A percentile compares a stretch with the other conserved stretches of the same genome.
Conservation (phyloP, 2,329 filamentous ascomycete species). For the Orbilia blumenaviensis region DNA sequence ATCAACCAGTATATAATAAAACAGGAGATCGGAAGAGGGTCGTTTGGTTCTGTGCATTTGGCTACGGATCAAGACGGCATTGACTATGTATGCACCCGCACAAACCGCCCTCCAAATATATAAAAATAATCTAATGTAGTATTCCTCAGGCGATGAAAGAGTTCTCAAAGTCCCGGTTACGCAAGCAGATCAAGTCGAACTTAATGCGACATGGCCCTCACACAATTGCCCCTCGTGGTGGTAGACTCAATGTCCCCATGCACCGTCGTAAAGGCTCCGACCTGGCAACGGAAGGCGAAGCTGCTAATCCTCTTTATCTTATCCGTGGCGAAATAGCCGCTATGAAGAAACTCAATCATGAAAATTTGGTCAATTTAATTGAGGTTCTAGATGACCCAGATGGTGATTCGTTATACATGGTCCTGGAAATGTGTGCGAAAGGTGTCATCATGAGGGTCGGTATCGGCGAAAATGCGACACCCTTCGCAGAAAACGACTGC, state of each 20-base stretch:
- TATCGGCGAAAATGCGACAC: conserved; percentile 80
- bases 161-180: conserved; percentile 90
- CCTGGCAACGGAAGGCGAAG: conserved; percentile 65
- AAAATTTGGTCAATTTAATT: conserved; percentile 89
- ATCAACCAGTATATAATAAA: conserved; percentile 70
- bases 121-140: neutral
- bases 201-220: conserved; percentile 74
- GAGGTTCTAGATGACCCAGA: conserved; percentile 96
- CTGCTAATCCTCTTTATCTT: conserved; percentile 78
- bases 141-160: conserved; percentile 84
- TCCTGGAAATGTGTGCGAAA: conserved; percentile 98
- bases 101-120: neutral
- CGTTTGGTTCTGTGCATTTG: conserved; percentile 91
- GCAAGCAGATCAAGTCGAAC: conserved; percentile 89
- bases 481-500: conserved; percentile 83
- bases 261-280: conserved; percentile 69
- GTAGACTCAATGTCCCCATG: conserved; percentile 67
- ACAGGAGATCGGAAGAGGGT: conserved; percentile 95
- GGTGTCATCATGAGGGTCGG: conserved; percentile 97
- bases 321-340: conserved; percentile 97
- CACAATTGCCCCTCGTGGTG: conserved; percentile 65
- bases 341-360: conserved; percentile 98
- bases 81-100: conserved; percentile 78
- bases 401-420: conserved; percentile 97
- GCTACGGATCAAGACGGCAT: conserved; percentile 88